These are phyloP conservation scores for Stephania yunnanensis DNA, from an alignment of 164 flowering plant genomes.

Conservation along the genomic window DNA sequence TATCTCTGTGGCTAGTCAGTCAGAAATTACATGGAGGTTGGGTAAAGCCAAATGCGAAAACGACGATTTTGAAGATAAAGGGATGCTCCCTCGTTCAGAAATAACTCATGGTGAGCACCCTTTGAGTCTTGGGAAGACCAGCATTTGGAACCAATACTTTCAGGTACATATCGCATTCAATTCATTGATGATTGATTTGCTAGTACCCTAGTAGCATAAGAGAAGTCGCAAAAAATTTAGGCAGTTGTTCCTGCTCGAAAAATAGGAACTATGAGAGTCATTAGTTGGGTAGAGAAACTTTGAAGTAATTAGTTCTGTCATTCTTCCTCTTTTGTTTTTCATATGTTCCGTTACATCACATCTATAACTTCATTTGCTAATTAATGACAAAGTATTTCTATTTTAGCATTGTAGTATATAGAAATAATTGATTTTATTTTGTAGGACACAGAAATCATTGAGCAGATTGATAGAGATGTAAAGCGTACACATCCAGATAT, in stretches of 20 bases:
- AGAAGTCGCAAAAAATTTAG: too few relatives aligned
- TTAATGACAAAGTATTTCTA: not conserved
- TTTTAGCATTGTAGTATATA: conserved; percentile 46
- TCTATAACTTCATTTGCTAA: not conserved
- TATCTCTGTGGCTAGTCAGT: conserved; percentile 84
- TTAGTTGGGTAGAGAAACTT: not conserved
- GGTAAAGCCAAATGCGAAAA: conserved; percentile 42
- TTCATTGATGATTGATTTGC: not conserved
- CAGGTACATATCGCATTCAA: conserved; percentile 47
- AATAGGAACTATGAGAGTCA: not conserved
- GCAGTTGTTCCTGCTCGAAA: not conserved
- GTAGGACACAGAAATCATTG: conserved; percentile 87
- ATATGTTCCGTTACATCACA: not conserved
- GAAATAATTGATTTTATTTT: conserved; percentile 53
- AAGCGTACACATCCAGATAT: conserved; percentile 96
- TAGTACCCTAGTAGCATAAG: not conserved
- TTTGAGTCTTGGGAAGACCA: conserved; percentile 81
- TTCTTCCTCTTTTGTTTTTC: not conserved
- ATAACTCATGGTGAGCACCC: conserved; percentile 90
- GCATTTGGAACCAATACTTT: conserved; percentile 92
- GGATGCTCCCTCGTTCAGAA: conserved; percentile 73
- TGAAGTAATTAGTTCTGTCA: not conserved
- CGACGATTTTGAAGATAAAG: conserved; percentile 38
- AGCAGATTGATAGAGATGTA: conserved; percentile 98
- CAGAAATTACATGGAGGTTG: conserved; percentile 85